A percentile compares a stretch with the other conserved stretches of the same genome.
phyloP scores from a whole-genome alignment of 2,329 filamentous ascomycete species.

The Aspergillus puulaauensis region DNA sequence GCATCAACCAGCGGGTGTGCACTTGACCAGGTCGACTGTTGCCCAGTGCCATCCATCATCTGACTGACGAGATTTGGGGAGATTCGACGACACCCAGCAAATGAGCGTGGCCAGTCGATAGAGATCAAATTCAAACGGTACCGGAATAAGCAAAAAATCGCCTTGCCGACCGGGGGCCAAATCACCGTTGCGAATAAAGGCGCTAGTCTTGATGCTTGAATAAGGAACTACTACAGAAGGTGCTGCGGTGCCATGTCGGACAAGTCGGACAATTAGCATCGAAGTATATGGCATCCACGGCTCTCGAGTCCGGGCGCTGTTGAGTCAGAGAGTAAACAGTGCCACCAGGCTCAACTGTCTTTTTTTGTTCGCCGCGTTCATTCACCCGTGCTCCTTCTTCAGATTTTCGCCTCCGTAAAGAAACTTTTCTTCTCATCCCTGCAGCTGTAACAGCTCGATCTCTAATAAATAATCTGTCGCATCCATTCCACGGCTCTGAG shows the following conservation, averaged over 20 bases:
- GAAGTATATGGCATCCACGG: not conserved
- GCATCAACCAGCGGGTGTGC: not conserved
- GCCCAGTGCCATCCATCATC: slow-evolving; percentile 2
- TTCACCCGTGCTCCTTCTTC: not conserved
- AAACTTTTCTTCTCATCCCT: not conserved
- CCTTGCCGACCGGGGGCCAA: slow-evolving; percentile 6
- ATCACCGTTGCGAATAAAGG: slow-evolving; percentile 5
- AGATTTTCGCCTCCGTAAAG: slow-evolving; percentile 7
- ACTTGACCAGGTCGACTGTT: too few relatives aligned
- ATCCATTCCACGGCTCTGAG: slow-evolving; percentile 2
- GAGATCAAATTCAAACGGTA: not conserved
- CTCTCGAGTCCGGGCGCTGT: not conserved
- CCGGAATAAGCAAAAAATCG: slow-evolving; percentile 10
- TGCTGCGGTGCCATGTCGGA: not conserved
- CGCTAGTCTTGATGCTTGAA: slow-evolving; percentile 7
- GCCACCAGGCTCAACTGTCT: slow-evolving; percentile 3
- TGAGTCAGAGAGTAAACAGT: slow-evolving; percentile 14
- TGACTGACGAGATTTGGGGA: not conserved
- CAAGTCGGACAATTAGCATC: not conserved
- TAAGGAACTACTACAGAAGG: not conserved
- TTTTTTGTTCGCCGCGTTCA: slow-evolving; percentile 10
- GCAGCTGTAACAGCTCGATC: not conserved
- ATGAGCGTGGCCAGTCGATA: not conserved
- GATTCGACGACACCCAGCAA: not conserved
- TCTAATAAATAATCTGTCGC: not conserved